These are phyloP conservation scores for fission yeast (Schizosaccharomyces pombe) DNA, from an alignment of 805 yeast genomes.

Conservation along the genomic window ASM294v3 CU329670.1:2659001-2659500, in stretches of 20 bases:
- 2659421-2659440: background rate
- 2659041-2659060: too few species aligned
- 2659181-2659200: background rate
- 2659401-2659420: background rate
- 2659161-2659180: background rate
- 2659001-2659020: too few species aligned
- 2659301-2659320: background rate
- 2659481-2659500: slow-evolving; percentile 26
- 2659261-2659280: background rate
- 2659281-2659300: background rate
- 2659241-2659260: background rate
- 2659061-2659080: too few species aligned
- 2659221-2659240: background rate
- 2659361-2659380: background rate
- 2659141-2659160: background rate
- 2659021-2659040: too few species aligned
- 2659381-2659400: background rate
- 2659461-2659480: background rate
- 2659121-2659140: too few species aligned
- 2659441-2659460: background rate
- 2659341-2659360: background rate
- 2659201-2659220: slow-evolving; percentile 2
- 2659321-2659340: background rate
- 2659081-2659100: too few species aligned
- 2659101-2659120: background rate